Conservation (phyloP, 441 rosid genomes). For the Biscutella laevigata region DNA sequence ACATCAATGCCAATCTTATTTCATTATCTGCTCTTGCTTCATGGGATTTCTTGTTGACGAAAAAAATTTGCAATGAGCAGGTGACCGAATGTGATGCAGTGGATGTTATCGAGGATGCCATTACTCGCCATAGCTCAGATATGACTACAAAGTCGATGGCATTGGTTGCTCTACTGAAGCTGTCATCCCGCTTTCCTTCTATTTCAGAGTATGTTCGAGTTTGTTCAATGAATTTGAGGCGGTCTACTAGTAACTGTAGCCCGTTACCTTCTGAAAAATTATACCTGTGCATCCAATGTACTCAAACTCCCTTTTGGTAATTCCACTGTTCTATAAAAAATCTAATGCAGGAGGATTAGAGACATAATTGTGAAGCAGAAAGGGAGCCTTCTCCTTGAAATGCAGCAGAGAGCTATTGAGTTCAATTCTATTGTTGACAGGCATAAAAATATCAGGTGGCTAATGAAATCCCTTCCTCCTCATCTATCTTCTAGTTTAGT, state of each 20-base stretch:
- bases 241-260: conserved; percentile 1
- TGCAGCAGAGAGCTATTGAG: conserved; percentile 98
- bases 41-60: background rate
- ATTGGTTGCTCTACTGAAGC: conserved; percentile 73
- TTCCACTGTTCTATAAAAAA: background rate
- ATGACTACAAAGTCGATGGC: conserved; percentile 85
- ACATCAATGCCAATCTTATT: conserved; percentile 18
- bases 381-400: conserved; percentile 87
- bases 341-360: conserved; percentile 61
- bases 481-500: conserved; percentile 6
- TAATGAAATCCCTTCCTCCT: conserved; percentile 10
- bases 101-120: conserved; percentile 64
- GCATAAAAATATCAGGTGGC: conserved; percentile 79
- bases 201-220: conserved; percentile 59
- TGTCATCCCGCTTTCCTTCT: conserved; percentile 91
- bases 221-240: background rate
- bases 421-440: conserved; percentile 82
- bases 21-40: background rate
- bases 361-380: conserved; percentile 59
- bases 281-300: conserved; percentile 5
- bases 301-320: background rate
- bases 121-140: conserved; percentile 65
- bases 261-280: background rate
- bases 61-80: conserved; percentile 37
- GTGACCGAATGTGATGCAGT: conserved; percentile 86